Evolutionary conservation across 2,329 filamentous ascomycete genomes (phyloP).

Genomic region (Sclerotinia subarctica): DNA sequence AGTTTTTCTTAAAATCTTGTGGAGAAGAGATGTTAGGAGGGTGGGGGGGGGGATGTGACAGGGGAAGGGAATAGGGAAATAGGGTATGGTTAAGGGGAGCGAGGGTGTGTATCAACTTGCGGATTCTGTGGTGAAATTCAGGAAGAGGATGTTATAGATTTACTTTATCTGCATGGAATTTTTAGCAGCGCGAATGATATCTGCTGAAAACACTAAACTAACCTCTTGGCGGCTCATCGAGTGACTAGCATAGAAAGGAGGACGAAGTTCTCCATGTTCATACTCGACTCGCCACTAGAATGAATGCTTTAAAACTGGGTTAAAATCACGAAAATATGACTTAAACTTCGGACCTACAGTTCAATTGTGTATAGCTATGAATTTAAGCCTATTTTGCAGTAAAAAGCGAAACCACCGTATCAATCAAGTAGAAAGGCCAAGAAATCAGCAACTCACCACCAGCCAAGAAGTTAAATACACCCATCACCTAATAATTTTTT

Average conservation of each 20-base stretch:
- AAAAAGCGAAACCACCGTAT: not conserved
- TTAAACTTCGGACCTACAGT: too few relatives aligned
- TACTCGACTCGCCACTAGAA: too few relatives aligned
- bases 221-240: too few relatives aligned
- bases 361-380: not conserved
- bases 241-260: too few relatives aligned
- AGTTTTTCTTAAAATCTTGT: not conserved
- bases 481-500: not conserved
- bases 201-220: accelerated
- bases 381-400: accelerated
- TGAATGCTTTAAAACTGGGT: too few relatives aligned
- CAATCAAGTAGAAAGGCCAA: not conserved
- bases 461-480: too few relatives aligned
- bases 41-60: not conserved
- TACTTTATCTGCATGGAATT: too few relatives aligned
- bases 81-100: not conserved
- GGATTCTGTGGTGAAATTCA: not conserved
- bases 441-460: too few relatives aligned
- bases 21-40: not conserved
- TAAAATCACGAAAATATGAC: too few relatives aligned
- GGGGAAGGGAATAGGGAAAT: not conserved
- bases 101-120: not conserved
- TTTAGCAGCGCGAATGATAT: too few relatives aligned
- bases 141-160: not conserved
- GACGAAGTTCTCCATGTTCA: too few relatives aligned